Conservation (phyloP, 441 rosid genomes). For the Eutrema salsugineum region DNA sequence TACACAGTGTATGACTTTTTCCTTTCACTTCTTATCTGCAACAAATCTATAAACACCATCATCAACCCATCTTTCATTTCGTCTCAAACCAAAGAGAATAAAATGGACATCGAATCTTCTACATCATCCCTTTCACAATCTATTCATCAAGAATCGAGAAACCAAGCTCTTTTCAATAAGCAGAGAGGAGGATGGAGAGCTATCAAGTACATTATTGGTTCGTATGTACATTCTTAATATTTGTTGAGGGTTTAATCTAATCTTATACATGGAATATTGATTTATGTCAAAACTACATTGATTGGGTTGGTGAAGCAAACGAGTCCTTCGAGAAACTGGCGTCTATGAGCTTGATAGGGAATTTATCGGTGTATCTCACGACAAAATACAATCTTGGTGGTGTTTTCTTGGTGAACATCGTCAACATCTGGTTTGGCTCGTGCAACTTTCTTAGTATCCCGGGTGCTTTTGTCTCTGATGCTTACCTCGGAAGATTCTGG, state of each 20-base stretch:
- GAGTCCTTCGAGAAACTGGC: constrained; percentile 69
- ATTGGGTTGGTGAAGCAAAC: constrained; percentile 37
- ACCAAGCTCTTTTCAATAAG: background rate
- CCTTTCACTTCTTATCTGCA: background rate
- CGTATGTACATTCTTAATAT: background rate
- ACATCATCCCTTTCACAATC: constrained; percentile 1
- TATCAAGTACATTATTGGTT: constrained; percentile 40
- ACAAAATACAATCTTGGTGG: constrained; percentile 48
- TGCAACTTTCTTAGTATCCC: constrained; percentile 41
- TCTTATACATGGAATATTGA: background rate
- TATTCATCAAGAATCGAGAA: constrained; percentile 8
- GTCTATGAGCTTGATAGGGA: constrained; percentile 50
- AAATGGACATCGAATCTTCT: constrained; percentile 20
- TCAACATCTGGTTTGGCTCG: constrained; percentile 49
- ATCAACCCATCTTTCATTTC: background rate
- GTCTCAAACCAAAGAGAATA: background rate
- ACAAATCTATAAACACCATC: background rate
- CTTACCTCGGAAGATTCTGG: constrained; percentile 47
- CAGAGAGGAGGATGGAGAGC: constrained; percentile 45
- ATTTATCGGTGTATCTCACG: constrained; percentile 44
- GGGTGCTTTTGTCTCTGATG: constrained; percentile 61
- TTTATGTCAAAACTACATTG: background rate
- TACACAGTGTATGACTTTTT: constrained; percentile 14
- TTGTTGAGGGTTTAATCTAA: background rate
- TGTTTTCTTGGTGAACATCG: constrained; percentile 40